These are phyloP conservation scores for Globisporangium solare DNA, from an alignment of 352 stramenopile species.

Conservation along the genomic window DNA sequence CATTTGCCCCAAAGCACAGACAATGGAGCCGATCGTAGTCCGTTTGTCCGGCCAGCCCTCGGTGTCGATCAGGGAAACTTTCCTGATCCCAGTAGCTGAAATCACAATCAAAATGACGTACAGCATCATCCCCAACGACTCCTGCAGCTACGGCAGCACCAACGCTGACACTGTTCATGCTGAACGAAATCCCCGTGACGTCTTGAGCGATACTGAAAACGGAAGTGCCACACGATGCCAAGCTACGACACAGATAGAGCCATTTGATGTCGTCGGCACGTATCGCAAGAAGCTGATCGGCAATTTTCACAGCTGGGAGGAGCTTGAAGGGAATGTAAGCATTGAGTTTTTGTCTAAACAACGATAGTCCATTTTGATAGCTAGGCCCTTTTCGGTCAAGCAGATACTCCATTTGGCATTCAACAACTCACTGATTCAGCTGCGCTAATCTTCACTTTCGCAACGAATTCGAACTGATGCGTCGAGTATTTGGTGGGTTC, in stretches of 20 bases:
- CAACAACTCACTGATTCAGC: neutral
- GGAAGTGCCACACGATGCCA: neutral
- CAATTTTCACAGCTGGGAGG: slow-evolving; percentile 7
- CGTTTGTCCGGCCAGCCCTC: slow-evolving; percentile 12
- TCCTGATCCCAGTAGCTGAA: slow-evolving; percentile 9
- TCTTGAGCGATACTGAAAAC: too few relatives aligned
- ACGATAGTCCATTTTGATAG: neutral
- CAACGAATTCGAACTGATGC: slow-evolving; percentile 34
- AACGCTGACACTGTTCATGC: too few relatives aligned
- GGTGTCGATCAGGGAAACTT: neutral
- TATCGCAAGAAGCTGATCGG: slow-evolving; percentile 8
- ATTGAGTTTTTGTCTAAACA: slow-evolving; percentile 1
- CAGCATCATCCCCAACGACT: slow-evolving; percentile 24
- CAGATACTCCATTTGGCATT: neutral
- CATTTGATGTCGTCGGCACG: slow-evolving; percentile 5
- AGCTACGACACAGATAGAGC: neutral
- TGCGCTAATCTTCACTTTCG: slow-evolving; percentile 5
- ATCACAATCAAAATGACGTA: slow-evolving; percentile 44
- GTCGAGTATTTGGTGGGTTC: slow-evolving; percentile 8
- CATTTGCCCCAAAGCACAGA: slow-evolving; percentile 42
- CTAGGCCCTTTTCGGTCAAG: neutral
- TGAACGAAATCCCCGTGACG: too few relatives aligned
- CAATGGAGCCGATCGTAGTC: slow-evolving; percentile 42
- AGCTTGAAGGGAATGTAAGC: slow-evolving; percentile 6
- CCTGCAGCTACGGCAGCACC: too few relatives aligned